Evolutionary conservation across 192 early-diverging fungal genomes (phyloP).

Genomic region (Coemansia sp.): DNA sequence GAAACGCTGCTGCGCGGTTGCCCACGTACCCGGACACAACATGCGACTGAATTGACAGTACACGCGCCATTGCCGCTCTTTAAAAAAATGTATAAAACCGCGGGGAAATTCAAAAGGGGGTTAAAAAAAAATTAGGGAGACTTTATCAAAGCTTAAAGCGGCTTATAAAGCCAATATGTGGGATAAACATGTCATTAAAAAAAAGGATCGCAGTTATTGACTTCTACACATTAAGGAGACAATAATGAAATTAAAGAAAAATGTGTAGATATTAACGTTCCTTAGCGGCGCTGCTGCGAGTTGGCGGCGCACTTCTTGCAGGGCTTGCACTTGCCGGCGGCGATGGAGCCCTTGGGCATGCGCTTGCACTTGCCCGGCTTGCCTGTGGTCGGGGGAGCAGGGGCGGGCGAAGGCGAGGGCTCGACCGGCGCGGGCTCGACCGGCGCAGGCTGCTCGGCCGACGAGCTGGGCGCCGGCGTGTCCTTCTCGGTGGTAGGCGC

Average conservation of each 20-base stretch:
- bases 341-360: slow-evolving; percentile 52
- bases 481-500: background rate
- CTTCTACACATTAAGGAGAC: no score
- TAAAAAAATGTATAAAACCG: slow-evolving; percentile 6
- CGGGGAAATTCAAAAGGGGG: background rate
- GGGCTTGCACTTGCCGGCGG: slow-evolving; percentile 55
- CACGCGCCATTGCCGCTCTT: slow-evolving; percentile 16
- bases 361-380: slow-evolving; percentile 53
- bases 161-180: no score
- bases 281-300: slow-evolving; percentile 39
- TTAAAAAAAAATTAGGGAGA: background rate
- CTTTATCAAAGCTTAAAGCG: no score
- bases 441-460: background rate
- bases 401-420: background rate
- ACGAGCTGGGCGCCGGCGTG: background rate
- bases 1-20: slow-evolving; percentile 91
- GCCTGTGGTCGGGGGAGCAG: slow-evolving; percentile 2
- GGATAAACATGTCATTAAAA: no score
- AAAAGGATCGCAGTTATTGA: no score
- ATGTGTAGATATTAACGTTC: background rate
- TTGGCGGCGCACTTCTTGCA: slow-evolving; percentile 43
- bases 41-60: slow-evolving; percentile 60
- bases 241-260: no score
- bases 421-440: background rate
- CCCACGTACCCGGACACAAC: slow-evolving; percentile 68